phyloP scores from a whole-genome alignment of 495 filamentous ascomycete species.

The Bryoglossum gracile region DNA sequence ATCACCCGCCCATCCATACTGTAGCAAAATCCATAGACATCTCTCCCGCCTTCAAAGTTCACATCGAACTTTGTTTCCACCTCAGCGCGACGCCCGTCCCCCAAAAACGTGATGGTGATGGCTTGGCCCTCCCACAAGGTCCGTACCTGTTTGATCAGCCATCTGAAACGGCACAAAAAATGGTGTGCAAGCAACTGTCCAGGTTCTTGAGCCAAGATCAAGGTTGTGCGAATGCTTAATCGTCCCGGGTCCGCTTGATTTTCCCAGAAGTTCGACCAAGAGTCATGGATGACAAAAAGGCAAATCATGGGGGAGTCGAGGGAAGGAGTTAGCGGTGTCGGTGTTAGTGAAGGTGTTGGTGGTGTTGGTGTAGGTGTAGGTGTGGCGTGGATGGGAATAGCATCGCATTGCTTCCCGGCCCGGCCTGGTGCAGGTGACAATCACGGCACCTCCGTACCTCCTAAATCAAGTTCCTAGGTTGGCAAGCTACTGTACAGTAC shows the following conservation, averaged over 20 bases:
- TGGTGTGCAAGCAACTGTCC: background rate
- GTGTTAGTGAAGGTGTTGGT: background rate
- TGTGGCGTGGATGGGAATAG: background rate
- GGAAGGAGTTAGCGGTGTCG: background rate
- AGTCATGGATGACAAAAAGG: too few species aligned
- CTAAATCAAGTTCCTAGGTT: background rate
- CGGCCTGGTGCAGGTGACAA: too few species aligned
- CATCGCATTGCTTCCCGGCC: background rate
- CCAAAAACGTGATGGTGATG: slow-evolving; percentile 8
- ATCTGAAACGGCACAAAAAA: slow-evolving; percentile 13
- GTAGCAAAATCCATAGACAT: background rate
- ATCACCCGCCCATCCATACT: too few species aligned
- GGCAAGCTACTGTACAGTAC: background rate
- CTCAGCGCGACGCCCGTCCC: background rate
- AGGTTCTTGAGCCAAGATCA: background rate
- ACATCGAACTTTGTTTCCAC: slow-evolving; percentile 1
- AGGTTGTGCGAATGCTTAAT: slow-evolving; percentile 1
- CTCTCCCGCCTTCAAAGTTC: background rate
- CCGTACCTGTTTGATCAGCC: slow-evolving; percentile 22
- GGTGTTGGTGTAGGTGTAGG: background rate
- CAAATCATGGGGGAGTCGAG: background rate
- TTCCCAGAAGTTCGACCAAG: background rate
- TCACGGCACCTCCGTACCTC: background rate
- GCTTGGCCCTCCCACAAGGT: too few species aligned
- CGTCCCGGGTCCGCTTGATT: slow-evolving; percentile 2